A percentile compares a stretch with the other conserved stretches of the same genome.
Conservation (phyloP, 352 stramenopile species). For the Elongisporangium prolatum region DNA sequence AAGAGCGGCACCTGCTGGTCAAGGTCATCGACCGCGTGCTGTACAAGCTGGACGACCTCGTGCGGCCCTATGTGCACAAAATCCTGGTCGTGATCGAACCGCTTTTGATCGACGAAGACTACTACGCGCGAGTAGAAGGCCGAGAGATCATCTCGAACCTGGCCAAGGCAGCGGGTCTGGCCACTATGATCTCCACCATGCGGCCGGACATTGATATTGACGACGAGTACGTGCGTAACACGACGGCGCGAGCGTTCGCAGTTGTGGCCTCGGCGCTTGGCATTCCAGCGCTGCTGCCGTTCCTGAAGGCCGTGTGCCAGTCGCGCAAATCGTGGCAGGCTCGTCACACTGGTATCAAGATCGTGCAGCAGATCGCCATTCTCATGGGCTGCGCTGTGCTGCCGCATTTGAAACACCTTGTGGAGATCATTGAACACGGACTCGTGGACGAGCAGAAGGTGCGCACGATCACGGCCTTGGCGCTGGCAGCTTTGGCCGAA, state of each 20-base stretch:
- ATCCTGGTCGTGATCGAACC: constrained; percentile 99
- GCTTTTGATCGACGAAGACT: constrained; percentile 99
- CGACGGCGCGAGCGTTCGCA: constrained; percentile 96
- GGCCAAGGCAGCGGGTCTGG: constrained; percentile 97
- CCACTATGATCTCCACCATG: constrained; percentile 99
- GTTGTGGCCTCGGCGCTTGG: constrained; percentile 98
- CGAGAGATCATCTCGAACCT: constrained; percentile 99
- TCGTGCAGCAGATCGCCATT: constrained; percentile 99
- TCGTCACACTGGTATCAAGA: constrained; percentile 99
- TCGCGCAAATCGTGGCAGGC: constrained; percentile 98
- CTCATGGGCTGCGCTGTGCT: constrained; percentile 98
- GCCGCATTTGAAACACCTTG: constrained; percentile 96
- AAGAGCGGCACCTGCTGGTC: constrained; percentile 98
- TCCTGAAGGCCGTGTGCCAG: constrained; percentile 98
- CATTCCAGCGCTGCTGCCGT: constrained; percentile 96
- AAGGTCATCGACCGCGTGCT: constrained; percentile 99
- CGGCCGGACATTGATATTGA: constrained; percentile 98
- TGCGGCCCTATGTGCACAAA: constrained; percentile 98
- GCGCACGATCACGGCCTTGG: constrained; percentile 97
- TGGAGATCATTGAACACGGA: constrained; percentile 98
- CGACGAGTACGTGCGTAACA: constrained; percentile 99
- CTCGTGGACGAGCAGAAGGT: constrained; percentile 98
- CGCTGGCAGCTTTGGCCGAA: constrained; percentile 96
- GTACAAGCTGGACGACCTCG: constrained; percentile 98
- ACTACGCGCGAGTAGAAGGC: constrained; percentile 98